Conservation (phyloP, 345 rosid species). For the Ailanthus altissimus region DNA sequence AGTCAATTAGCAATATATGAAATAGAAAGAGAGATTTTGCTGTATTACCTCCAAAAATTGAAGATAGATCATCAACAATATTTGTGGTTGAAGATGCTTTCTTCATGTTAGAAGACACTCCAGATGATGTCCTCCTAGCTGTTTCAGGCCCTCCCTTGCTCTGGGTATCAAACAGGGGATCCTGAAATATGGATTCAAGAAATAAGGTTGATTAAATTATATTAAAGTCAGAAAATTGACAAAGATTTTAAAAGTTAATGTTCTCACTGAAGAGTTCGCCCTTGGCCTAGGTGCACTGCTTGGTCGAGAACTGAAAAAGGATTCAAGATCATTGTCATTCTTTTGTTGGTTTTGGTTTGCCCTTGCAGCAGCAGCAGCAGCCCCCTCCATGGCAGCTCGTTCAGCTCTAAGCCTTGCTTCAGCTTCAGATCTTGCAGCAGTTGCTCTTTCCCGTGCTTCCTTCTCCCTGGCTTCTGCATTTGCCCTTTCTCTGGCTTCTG, state of each 20-base stretch:
- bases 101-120: conserved; percentile 59
- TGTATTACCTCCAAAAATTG: conserved; percentile 82
- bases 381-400: conserved; percentile 86
- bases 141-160: conserved; percentile 69
- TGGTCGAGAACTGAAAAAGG: conserved; percentile 81
- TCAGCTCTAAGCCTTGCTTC: conserved; percentile 65
- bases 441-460: conserved; percentile 41
- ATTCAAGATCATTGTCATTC: conserved; percentile 77
- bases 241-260: conserved; percentile 19
- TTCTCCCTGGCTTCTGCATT: conserved; percentile 63
- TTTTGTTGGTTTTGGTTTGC: conserved; percentile 65
- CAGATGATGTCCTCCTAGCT: conserved; percentile 56
- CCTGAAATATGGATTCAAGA: conserved; percentile 48
- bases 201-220: conserved; percentile 1
- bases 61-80: conserved; percentile 77
- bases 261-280: conserved; percentile 63
- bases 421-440: conserved; percentile 40
- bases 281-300: conserved; percentile 89
- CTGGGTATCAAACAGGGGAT: conserved; percentile 70
- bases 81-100: conserved; percentile 80
- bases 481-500: conserved; percentile 83
- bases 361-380: conserved; percentile 67
- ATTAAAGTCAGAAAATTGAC: conserved; percentile 12
- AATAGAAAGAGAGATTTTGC: conserved; percentile 1
- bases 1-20: conserved; percentile 19